phyloP scores from a whole-genome alignment of 2,329 filamentous ascomycete genomes.

The Lasiodiplodia sp. region DNA sequence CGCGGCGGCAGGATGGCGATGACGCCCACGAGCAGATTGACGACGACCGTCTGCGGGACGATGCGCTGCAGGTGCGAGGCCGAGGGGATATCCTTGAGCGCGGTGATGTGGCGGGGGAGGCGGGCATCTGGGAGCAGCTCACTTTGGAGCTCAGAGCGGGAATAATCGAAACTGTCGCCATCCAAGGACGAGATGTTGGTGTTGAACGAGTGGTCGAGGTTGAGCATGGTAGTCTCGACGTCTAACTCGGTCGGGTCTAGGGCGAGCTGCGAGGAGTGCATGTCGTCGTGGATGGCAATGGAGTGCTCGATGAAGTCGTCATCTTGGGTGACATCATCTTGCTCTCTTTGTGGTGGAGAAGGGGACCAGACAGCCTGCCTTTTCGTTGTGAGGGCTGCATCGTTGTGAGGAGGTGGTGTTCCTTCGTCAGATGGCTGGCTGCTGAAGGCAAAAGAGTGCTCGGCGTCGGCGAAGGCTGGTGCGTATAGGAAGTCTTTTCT shows the following conservation, averaged over 20 bases:
- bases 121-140: slow-evolving; percentile 31
- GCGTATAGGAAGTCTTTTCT: slow-evolving; percentile 7
- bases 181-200: slow-evolving; percentile 46
- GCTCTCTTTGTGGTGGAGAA: not conserved
- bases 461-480: not conserved
- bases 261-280: slow-evolving; percentile 66
- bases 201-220: slow-evolving; percentile 33
- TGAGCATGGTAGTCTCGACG: slow-evolving; percentile 12
- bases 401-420: not conserved
- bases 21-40: slow-evolving; percentile 74
- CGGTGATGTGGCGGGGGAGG: slow-evolving; percentile 60
- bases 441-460: not conserved
- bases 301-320: slow-evolving; percentile 77
- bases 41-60: slow-evolving; percentile 69
- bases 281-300: slow-evolving; percentile 71
- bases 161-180: slow-evolving; percentile 43
- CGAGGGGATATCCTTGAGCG: slow-evolving; percentile 74
- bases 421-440: not conserved
- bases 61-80: slow-evolving; percentile 71
- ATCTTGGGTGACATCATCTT: not conserved
- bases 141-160: slow-evolving; percentile 20
- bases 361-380: not conserved
- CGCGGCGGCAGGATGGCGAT: slow-evolving; percentile 81
- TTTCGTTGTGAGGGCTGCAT: no score
- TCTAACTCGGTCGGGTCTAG: not conserved